A percentile compares a stretch with the other conserved stretches of the same genome.
phyloP scores from a whole-genome alignment of 164 flowering plant genomes.

The Cinnamomum micranthum region DNA sequence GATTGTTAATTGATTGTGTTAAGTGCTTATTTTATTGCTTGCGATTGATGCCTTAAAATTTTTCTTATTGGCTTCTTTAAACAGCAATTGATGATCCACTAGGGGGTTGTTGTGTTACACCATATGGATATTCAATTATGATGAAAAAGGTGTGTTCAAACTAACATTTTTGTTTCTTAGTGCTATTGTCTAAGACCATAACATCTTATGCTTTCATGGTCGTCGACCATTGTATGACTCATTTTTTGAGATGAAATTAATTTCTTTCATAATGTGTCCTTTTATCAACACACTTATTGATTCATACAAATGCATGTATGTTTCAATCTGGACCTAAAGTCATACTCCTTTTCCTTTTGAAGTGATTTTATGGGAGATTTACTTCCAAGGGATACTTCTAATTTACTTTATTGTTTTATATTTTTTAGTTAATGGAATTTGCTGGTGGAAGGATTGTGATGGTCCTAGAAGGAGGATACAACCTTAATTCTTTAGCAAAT shows the following conservation, averaged over 20 bases:
- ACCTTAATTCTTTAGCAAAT: slow-evolving; percentile 75
- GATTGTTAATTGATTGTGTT: background rate
- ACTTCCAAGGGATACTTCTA: background rate
- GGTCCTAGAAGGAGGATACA: slow-evolving; percentile 95
- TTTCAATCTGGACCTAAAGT: background rate
- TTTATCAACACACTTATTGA: background rate
- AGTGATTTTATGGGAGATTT: no score
- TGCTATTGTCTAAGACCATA: background rate
- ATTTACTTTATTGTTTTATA: slow-evolving; percentile 3
- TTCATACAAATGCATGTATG: background rate
- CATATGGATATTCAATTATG: slow-evolving; percentile 84
- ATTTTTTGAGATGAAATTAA: background rate
- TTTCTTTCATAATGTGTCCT: background rate
- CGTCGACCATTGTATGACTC: background rate
- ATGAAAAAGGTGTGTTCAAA: slow-evolving; percentile 61
- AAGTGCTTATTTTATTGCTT: background rate
- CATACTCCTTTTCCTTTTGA: background rate
- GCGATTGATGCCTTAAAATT: background rate
- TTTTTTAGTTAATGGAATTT: slow-evolving; percentile 74
- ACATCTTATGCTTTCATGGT: background rate
- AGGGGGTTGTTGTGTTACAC: slow-evolving; percentile 90
- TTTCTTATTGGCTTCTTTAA: background rate
- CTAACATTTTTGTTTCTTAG: background rate
- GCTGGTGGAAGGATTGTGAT: slow-evolving; percentile 79
- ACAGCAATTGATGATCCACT: slow-evolving; percentile 93